Base-by-base conservation (phyloP, 169 alveolate genomes). In the Sarcocystis neurona region DNA sequence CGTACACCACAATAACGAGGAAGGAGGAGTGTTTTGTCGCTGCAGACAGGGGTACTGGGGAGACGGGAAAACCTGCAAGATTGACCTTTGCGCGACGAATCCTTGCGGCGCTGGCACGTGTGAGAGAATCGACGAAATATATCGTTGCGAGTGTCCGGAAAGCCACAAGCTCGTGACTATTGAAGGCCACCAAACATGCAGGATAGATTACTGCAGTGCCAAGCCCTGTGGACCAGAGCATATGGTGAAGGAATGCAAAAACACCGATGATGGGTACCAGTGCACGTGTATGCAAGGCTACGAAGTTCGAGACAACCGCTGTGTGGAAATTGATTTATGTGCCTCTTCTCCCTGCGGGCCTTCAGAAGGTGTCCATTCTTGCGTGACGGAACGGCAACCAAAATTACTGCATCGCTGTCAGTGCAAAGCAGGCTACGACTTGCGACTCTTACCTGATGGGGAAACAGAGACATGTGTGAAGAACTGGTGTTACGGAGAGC, bases 1-100 rank as follows among this genome's bases (percentile, higher is more conserved):
- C 47, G 63, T 47, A 20, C 58, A 85, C 20, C 78, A 46, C 41
- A 20, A 34, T 10, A 34, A 46, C 44, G 66, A 53, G 34, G 41
- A 85, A 18, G 90, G 84, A 3, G 85, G 90, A 3, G 90, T 44
- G 66, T 85, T 70, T 50, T 85, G 90, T 43, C 23, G 12, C 32
- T 85, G 90, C 75, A 50, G 41, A 0, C 47, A 48, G 0, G 58
- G 77, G 0, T 85, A 85, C 39, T 23, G 34, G 50, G 66, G 56
- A 41, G 66, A 15, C 32, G 60, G 56, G 10, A 72, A 72, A 34
- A 46, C 72, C 30, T 85, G 41, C 12, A 44, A 30, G 53, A 68
- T 72, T 10, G 90, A 85, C 74, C 27, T 72, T n/a, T 85, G 90
- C 56, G 5, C 1, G 37, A 0, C 1, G 3, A 37, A 72, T 18